These are phyloP conservation scores for Pythium biforme DNA, from an alignment of 352 stramenopile genomes.

Conservation along the genomic window DNA sequence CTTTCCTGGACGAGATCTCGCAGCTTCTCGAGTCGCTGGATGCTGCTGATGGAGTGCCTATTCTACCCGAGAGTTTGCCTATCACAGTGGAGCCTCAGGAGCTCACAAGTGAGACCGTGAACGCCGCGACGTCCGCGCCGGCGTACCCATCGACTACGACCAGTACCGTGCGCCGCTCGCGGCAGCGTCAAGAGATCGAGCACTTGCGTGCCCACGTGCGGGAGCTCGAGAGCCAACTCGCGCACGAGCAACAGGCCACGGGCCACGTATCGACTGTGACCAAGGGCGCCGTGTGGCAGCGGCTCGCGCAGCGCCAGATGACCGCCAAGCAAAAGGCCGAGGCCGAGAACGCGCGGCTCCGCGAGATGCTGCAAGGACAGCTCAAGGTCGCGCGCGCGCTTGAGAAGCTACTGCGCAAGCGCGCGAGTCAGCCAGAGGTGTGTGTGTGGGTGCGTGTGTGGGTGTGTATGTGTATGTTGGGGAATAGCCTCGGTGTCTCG, in stretches of 20 bases:
- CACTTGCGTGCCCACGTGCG: constrained; percentile 28
- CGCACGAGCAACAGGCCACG: neutral
- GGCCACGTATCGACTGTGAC: neutral
- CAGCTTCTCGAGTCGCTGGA: neutral
- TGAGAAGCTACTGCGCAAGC: constrained; percentile 29
- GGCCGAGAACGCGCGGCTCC: constrained; percentile 31
- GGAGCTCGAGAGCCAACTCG: constrained; percentile 30
- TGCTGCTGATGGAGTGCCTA: neutral
- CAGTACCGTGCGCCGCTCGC: neutral
- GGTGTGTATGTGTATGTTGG: neutral
- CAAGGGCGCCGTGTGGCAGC: constrained; percentile 27
- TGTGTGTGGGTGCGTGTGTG: neutral
- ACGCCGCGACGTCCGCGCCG: too few relatives aligned
- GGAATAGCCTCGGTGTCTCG: too few relatives aligned
- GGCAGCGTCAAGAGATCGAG: constrained; percentile 39
- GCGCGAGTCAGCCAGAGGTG: constrained; percentile 8
- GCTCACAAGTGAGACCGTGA: neutral
- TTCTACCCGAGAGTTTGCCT: neutral
- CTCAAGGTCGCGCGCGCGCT: constrained; percentile 28
- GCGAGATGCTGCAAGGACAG: constrained; percentile 33
- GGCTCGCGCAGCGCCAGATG: constrained; percentile 27
- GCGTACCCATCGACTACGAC: neutral
- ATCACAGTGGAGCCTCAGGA: neutral
- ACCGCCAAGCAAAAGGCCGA: constrained; percentile 28
- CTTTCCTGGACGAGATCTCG: constrained; percentile 5